Evolutionary conservation across 441 rosid genomes (phyloP), one percentile per base, ranked within the genome.

Genomic region (Lepidium campestre): DNA sequence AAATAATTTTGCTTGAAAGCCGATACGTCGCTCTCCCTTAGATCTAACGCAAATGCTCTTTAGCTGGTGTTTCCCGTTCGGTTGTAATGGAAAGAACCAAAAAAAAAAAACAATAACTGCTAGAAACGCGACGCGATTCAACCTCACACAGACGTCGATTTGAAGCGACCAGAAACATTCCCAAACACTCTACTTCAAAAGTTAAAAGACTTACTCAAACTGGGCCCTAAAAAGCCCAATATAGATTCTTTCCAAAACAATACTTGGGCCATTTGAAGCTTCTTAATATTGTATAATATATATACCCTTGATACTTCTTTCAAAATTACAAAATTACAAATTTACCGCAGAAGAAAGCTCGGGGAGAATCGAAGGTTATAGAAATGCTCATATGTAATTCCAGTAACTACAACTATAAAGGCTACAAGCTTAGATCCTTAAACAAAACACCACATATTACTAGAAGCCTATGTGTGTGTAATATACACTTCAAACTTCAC

Each of bases 401-500:
- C 2, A 49, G 36, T 50, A 65, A 65, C 42, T 65, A 65, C 48
- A 72, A n/a, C 41, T 49, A 50, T 40, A 50, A 22, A 65, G 35
- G 55, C 35, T 72, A 65, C 41, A 23, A 72, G 63, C n/a, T 49
- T 64, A 57, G 65, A 64, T 57, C 4, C 48, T 65, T 65, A 14
- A 35, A 65, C 61, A 47, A 57, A 22, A 41, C 62, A 57, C 55
- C 15, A 41, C 11, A 57, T 34, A 41, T 10, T 72, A 39, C 27
- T 69, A 72, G 62, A 67, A 65, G 77, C 53, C 6, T 29, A 56
- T 20, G 17, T 27, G 19, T 62, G 53, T 65, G 13, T 10, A n/a
- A 29, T 13, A 2, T 31, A 5, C 3, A 36, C 2, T 19, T 65
- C 80, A 86, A 37, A 67, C 82, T 74, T 88, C 80, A 65, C 87